phyloP scores from a whole-genome alignment of 2,329 filamentous ascomycete genomes.

The Curvularia sp. region DNA sequence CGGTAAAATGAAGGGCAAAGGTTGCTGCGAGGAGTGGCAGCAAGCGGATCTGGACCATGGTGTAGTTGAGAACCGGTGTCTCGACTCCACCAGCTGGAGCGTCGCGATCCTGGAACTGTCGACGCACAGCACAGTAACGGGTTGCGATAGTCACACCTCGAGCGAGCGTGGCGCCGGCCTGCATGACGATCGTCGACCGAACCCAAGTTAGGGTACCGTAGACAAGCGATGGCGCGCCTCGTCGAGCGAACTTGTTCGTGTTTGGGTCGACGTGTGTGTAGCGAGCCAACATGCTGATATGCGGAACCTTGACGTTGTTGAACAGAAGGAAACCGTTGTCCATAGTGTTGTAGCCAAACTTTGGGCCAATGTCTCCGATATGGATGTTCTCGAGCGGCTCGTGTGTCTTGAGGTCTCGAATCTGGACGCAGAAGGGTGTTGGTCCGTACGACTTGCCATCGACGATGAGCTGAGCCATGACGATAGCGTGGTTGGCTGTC shows the following conservation, averaged over 20 bases:
- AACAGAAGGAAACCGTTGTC: slow-evolving; percentile 82
- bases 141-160: slow-evolving; percentile 80
- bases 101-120: slow-evolving; percentile 81
- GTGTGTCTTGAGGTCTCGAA: slow-evolving; percentile 62
- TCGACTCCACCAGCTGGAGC: slow-evolving; percentile 67
- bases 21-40: slow-evolving; percentile 75
- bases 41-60: slow-evolving; percentile 78
- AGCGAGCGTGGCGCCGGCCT: slow-evolving; percentile 74
- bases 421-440: slow-evolving; percentile 79
- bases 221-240: slow-evolving; percentile 70
- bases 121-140: slow-evolving; percentile 73
- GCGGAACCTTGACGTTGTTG: slow-evolving; percentile 77
- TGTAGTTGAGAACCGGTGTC: slow-evolving; percentile 80
- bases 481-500: slow-evolving; percentile 77
- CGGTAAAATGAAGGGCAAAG: slow-evolving; percentile 81
- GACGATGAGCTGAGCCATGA: slow-evolving; percentile 78
- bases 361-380: slow-evolving; percentile 81
- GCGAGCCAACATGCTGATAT: slow-evolving; percentile 74
- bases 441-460: slow-evolving; percentile 73
- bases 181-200: slow-evolving; percentile 74
- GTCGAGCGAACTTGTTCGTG: slow-evolving; percentile 71
- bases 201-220: slow-evolving; percentile 81
- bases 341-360: slow-evolving; percentile 82
- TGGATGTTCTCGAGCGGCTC: slow-evolving; percentile 62
- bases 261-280: slow-evolving; percentile 73